A percentile compares a stretch with the other conserved stretches of the same genome.
Conservation (phyloP, 305 asterid genomes). For the Fraxinus velutina region DNA sequence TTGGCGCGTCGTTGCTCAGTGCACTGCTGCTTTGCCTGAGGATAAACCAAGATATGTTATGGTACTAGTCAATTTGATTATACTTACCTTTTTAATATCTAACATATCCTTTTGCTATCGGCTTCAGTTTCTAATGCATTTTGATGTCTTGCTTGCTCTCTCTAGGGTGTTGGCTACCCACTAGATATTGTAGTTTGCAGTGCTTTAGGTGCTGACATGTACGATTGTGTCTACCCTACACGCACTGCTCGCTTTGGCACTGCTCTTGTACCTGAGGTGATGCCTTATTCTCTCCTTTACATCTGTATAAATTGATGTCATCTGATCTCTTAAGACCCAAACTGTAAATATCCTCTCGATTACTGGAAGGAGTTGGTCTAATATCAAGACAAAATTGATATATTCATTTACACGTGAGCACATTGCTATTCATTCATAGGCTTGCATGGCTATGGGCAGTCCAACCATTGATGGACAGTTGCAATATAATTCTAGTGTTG, state of each 20-base stretch:
- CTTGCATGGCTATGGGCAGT: neutral
- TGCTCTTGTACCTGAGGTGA: slow-evolving; percentile 92
- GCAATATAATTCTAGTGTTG: neutral
- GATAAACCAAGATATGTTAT: slow-evolving; percentile 95
- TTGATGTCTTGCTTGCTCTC: slow-evolving; percentile 20
- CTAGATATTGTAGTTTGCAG: slow-evolving; percentile 97
- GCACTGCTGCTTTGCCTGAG: slow-evolving; percentile 96
- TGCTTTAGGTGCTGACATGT: slow-evolving; percentile 99
- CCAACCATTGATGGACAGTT: neutral
- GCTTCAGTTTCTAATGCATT: slow-evolving; percentile 25
- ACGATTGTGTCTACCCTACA: slow-evolving; percentile 97
- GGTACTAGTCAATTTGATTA: slow-evolving; percentile 40
- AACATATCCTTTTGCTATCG: neutral
- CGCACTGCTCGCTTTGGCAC: slow-evolving; percentile 99
- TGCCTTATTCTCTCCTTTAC: slow-evolving; percentile 13
- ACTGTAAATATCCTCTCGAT: neutral
- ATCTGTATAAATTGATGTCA: slow-evolving; percentile 9
- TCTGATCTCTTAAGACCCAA: neutral
- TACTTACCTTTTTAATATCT: neutral
- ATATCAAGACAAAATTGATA: neutral
- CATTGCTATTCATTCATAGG: neutral
- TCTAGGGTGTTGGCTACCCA: slow-evolving; percentile 97
- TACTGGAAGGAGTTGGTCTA: neutral
- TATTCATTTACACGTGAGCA: neutral
- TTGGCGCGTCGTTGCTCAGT: slow-evolving; percentile 99